These are phyloP conservation scores for Clarireedia monteithiana DNA, from an alignment of 2,329 filamentous ascomycete genomes.

Conservation along the genomic window DNA sequence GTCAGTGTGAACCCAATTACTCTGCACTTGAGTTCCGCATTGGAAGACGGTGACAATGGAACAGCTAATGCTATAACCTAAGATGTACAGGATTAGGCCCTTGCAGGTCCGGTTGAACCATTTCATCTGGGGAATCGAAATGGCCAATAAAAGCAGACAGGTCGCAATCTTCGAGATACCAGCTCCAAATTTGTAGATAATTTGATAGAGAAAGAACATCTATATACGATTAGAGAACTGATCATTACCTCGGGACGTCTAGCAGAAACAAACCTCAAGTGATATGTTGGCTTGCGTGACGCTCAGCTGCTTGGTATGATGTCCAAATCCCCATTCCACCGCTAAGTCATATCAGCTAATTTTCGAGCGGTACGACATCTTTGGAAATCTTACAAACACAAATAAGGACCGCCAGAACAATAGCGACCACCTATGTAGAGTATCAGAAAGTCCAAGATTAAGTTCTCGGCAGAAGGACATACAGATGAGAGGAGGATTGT, in stretches of 20 bases:
- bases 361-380: background rate
- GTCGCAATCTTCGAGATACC: constrained; percentile 14
- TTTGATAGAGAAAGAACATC: constrained; percentile 16
- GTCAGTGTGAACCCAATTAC: constrained; percentile 9
- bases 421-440: background rate
- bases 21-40: constrained; percentile 10
- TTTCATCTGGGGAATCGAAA: constrained; percentile 11
- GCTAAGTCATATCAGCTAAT: background rate
- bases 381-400: background rate
- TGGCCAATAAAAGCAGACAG: constrained; percentile 12
- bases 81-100: constrained; percentile 11
- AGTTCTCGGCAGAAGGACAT: background rate
- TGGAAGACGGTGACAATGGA: constrained; percentile 13
- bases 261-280: background rate
- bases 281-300: background rate
- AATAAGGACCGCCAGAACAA: background rate
- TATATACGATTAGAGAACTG: constrained; percentile 5
- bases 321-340: background rate
- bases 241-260: background rate
- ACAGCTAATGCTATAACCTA: constrained; percentile 3
- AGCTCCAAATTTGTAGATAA: constrained; percentile 13
- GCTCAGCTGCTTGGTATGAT: background rate
- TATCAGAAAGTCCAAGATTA: background rate
- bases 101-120: constrained; percentile 10
- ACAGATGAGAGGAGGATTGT: constrained; percentile 9